These are phyloP conservation scores for Thraustotheca clavata DNA, from an alignment of 352 stramenopile genomes.

Conservation along the genomic window DNA sequence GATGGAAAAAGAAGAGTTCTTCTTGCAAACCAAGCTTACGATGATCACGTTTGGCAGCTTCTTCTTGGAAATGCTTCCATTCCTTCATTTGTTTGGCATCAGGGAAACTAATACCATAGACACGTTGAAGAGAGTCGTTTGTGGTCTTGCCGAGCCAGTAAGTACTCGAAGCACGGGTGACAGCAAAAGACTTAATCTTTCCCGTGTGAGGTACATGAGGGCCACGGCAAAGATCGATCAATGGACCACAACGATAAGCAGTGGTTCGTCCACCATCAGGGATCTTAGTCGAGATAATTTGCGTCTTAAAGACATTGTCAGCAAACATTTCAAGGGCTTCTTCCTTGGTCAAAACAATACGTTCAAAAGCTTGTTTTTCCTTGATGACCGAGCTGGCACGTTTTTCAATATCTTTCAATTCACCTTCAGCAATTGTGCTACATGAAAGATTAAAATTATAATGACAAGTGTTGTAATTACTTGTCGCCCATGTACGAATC, in stretches of 20 bases:
- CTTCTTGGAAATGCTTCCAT: constrained; percentile 93
- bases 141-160: constrained; percentile 97
- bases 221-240: constrained; percentile 97
- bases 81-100: constrained; percentile 97
- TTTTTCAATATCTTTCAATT: constrained; percentile 87
- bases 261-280: constrained; percentile 94
- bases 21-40: constrained; percentile 89
- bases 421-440: constrained; percentile 52
- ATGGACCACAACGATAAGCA: constrained; percentile 94
- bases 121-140: constrained; percentile 95
- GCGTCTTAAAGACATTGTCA: constrained; percentile 98
- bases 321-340: constrained; percentile 97
- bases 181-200: constrained; percentile 93
- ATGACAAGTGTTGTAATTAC: constrained; percentile 10
- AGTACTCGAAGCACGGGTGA: constrained; percentile 90
- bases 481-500: constrained; percentile 97
- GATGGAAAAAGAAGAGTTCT: constrained; percentile 93
- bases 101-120: constrained; percentile 98
- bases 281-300: constrained; percentile 96
- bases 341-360: constrained; percentile 97
- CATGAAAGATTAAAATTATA: not conserved
- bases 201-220: constrained; percentile 95
- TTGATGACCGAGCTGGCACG: constrained; percentile 91
- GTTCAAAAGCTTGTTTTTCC: constrained; percentile 97
- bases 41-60: constrained; percentile 97